Evolutionary conservation across 1,284 basidiomycete genomes (phyloP).

Genomic region (Trichosporon coremiiforme): DNA sequence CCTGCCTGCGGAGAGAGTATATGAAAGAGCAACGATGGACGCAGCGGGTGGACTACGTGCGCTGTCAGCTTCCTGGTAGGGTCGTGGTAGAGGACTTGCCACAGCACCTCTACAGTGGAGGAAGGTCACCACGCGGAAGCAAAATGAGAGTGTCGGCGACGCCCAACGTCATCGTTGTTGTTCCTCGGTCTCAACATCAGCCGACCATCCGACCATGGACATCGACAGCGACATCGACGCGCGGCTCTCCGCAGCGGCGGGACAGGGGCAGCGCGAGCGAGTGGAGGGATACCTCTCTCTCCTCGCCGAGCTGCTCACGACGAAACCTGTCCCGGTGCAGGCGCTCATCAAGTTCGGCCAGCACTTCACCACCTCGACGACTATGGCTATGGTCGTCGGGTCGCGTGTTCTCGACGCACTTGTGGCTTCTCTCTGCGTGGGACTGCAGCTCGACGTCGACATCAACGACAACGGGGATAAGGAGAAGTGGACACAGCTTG

Average conservation of each 20-base stretch:
- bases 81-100: too few species aligned
- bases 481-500: slow-evolving; percentile 36
- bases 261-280: slow-evolving; percentile 71
- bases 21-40: too few species aligned
- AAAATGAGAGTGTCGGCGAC: neutral
- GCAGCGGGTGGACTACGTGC: too few species aligned
- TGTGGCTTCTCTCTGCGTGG: slow-evolving; percentile 43
- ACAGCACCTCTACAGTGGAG: too few species aligned
- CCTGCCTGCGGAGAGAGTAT: too few species aligned
- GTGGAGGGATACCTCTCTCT: slow-evolving; percentile 67
- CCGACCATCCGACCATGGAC: slow-evolving; percentile 29
- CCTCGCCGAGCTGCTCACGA: slow-evolving; percentile 44
- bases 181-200: neutral
- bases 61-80: too few species aligned
- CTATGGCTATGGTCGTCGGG: slow-evolving; percentile 51
- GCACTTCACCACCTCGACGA: slow-evolving; percentile 48
- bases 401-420: slow-evolving; percentile 48
- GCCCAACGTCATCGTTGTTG: slow-evolving; percentile 10
- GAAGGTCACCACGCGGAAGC: neutral
- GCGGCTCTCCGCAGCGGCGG: slow-evolving; percentile 21
- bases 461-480: slow-evolving; percentile 36
- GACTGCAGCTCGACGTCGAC: slow-evolving; percentile 27
- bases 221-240: slow-evolving; percentile 29
- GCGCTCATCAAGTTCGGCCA: slow-evolving; percentile 51
- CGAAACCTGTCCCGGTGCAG: slow-evolving; percentile 61